These are phyloP conservation scores for Myriosclerotinia curreyana DNA, from an alignment of 2,329 filamentous ascomycete species.

Conservation along the genomic window DNA sequence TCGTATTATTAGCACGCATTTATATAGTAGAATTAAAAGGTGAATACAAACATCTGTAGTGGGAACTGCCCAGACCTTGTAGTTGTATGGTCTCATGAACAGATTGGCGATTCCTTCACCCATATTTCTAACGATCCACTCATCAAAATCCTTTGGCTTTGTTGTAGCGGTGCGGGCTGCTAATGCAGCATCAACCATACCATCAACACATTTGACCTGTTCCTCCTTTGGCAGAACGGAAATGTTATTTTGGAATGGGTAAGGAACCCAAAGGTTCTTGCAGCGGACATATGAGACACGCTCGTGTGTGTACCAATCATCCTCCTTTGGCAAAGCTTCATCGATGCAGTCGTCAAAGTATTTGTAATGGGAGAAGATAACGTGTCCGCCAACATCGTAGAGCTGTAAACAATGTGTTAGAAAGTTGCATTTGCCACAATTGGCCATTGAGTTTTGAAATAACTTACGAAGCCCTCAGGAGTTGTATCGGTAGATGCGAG, in stretches of 20 bases:
- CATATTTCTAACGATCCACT: constrained; percentile 95
- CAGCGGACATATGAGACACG: constrained; percentile 98
- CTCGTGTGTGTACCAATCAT: constrained; percentile 97
- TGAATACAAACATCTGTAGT: constrained; percentile 75
- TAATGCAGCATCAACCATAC: constrained; percentile 90
- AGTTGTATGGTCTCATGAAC: constrained; percentile 99
- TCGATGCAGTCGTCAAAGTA: constrained; percentile 99
- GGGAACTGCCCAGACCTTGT: constrained; percentile 98
- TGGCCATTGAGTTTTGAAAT: constrained; percentile 25
- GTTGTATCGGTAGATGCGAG: constrained; percentile 94
- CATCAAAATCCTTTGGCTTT: constrained; percentile 95
- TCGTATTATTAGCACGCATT: constrained; percentile 6
- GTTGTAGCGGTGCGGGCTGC: constrained; percentile 81
- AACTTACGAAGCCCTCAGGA: constrained; percentile 92
- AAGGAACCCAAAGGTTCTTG: constrained; percentile 95
- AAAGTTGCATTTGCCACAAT: constrained; percentile 13
- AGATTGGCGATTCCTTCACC: constrained; percentile 85
- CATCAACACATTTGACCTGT: constrained; percentile 90
- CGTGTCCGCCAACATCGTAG: constrained; percentile 74
- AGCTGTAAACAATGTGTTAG: constrained; percentile 55
- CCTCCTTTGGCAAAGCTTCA: constrained; percentile 88
- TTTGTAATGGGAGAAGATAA: constrained; percentile 73
- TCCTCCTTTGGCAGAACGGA: constrained; percentile 97
- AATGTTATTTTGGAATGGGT: constrained; percentile 99
- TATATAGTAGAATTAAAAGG: neutral